Conservation (phyloP, 2,329 filamentous ascomycete species). For the Annulohypoxylon truncatum region DNA sequence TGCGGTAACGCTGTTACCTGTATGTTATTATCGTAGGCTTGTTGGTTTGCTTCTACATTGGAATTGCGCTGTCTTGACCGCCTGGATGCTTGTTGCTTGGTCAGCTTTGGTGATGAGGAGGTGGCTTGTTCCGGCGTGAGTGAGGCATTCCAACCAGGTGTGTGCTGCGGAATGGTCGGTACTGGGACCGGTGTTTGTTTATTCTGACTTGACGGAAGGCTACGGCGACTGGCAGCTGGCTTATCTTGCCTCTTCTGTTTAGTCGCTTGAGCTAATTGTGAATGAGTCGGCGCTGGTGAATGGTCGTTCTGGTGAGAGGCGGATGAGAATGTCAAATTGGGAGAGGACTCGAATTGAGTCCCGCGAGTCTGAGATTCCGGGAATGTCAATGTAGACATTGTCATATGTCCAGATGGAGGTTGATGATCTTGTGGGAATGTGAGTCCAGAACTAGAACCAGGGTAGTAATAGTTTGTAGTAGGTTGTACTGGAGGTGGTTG, state of each 20-base stretch:
- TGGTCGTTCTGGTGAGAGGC: conserved; percentile 28
- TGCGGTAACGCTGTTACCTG: conserved; percentile 43
- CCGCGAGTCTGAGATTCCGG: conserved; percentile 39
- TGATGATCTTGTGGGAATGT: conserved; percentile 36
- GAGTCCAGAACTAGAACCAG: conserved; percentile 26
- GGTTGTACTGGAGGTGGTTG: conserved; percentile 32
- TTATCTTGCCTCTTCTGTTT: conserved; percentile 30
- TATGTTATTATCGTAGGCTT: conserved; percentile 37
- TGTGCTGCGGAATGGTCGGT: conserved; percentile 38
- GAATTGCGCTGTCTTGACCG: conserved; percentile 43
- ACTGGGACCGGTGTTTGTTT: conserved; percentile 43
- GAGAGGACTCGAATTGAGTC: conserved; percentile 28
- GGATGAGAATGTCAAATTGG: conserved; percentile 29
- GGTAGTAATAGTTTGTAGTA: conserved; percentile 37
- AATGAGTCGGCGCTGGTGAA: conserved; percentile 17
- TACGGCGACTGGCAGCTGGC: conserved; percentile 39
- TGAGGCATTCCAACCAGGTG: conserved; percentile 41
- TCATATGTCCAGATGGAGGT: conserved; percentile 11
- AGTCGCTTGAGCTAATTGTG: conserved; percentile 20
- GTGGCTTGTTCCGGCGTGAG: conserved; percentile 28
- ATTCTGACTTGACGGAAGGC: conserved; percentile 40
- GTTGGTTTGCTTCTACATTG: conserved; percentile 36
- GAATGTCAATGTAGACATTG: conserved; percentile 32
- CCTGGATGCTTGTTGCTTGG: conserved; percentile 41
- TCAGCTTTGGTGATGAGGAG: conserved; percentile 36